Evolutionary conservation across 164 flowering plant species (phyloP).

Genomic region (Echeveria elegans): DNA sequence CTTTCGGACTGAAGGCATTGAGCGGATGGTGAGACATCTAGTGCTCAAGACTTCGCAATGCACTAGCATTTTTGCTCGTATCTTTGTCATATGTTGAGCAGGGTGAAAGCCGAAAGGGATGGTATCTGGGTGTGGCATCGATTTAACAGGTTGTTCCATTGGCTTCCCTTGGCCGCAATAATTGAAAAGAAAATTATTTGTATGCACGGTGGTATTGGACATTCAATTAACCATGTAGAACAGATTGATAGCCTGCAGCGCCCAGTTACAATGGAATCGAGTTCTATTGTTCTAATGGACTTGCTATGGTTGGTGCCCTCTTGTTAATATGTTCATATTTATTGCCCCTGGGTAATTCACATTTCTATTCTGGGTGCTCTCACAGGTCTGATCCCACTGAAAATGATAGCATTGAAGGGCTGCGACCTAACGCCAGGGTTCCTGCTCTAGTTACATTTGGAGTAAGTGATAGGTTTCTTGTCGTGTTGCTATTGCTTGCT

Average conservation of each 20-base stretch:
- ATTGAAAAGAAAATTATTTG: slow-evolving; percentile 98
- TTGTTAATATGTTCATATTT: not conserved
- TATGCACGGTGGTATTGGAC: slow-evolving; percentile 99
- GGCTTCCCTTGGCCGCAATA: slow-evolving; percentile 97
- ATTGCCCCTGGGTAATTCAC: not conserved
- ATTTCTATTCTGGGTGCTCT: not conserved
- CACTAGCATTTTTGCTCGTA: not conserved
- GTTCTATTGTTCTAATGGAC: slow-evolving; percentile 98
- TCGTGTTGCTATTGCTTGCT: not conserved
- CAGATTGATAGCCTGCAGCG: slow-evolving; percentile 94
- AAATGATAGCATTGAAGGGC: slow-evolving; percentile 98
- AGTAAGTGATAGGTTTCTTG: slow-evolving; percentile 35
- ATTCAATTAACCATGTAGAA: slow-evolving; percentile 93
- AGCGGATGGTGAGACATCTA: slow-evolving; percentile 71
- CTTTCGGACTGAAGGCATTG: slow-evolving; percentile 96
- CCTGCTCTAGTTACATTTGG: slow-evolving; percentile 99
- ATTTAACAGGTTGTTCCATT: slow-evolving; percentile 83
- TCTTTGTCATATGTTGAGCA: slow-evolving; percentile 21
- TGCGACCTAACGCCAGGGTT: slow-evolving; percentile 98
- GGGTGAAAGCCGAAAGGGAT: slow-evolving; percentile 99
- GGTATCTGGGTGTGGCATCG: slow-evolving; percentile 99
- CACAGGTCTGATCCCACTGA: slow-evolving; percentile 99
- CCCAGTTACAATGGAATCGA: slow-evolving; percentile 98
- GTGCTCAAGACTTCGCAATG: not conserved
- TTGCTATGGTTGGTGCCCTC: slow-evolving; percentile 61